Evolutionary conservation across 257 asterid species (phyloP), one percentile per base, ranked within the genome.

Genomic region (Datura wrightii): DNA sequence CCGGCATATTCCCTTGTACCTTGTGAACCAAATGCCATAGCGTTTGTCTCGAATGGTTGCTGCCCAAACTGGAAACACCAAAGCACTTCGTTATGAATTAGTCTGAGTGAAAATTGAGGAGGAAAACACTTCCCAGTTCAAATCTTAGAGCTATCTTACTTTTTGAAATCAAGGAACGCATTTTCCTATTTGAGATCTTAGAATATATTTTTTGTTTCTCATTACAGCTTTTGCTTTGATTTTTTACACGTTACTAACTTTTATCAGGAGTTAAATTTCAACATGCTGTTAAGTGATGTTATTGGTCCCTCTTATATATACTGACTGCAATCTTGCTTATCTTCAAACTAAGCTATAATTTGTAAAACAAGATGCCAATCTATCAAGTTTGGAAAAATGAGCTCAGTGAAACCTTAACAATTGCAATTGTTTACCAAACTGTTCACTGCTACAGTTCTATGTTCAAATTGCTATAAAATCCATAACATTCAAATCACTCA

Each of bases 11-110:
- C 97, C 85, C 95, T 88, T 24, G 88, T 60, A 79, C 89, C 86
- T 87, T 94, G 98, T 85, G 99, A 85, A 50, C 87, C 93, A 86
- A 90, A 94, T 66, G 90, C 90, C 92, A 92, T 88, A 82, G 88
- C 80, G 15, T 97, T 81, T 71, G 93, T 86, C 69, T 95, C 95
- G 80, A 93, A 92, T 34, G 91, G 79, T 72, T 89, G 93, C 86
- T 92, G 95, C 48, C 90, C 90, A 71, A 90, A 91, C 98, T 95
- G 97, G 83, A 83, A 72, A 83, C 83, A 39, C 14, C 59, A 84
- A 54, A 76, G 62, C 31, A 76, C 42, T 4, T 71, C 6, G 19
- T 70, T 36, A 83, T 56, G 39, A 48, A 58, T 53, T 63, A 44
- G 2, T 70, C 31, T 52, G 11, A 54, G 13, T 16, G 15, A 24